Percentiles rank a stretch among this genome's conserved stretches.
Conservation (phyloP, 1,139 yeast genomes). For the Tardiomyces depauwii region DNA sequence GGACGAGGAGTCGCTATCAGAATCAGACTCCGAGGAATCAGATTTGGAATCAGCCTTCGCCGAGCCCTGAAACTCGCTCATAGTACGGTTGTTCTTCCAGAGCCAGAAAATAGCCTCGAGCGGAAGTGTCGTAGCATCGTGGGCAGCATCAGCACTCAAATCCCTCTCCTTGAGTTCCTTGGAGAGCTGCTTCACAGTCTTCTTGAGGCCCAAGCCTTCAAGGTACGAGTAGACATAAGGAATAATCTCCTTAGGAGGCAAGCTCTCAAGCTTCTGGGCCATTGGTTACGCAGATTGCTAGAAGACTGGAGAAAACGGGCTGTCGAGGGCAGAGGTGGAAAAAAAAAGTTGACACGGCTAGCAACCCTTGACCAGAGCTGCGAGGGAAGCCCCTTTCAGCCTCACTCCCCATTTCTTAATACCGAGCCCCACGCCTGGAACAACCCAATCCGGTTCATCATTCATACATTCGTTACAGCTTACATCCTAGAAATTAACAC, state of each 20-base stretch:
- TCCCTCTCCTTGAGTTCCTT: constrained; percentile 1
- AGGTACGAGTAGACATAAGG: constrained; percentile 17
- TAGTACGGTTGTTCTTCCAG: constrained; percentile 14
- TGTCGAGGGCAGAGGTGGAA: not conserved
- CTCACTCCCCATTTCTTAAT: too few species aligned
- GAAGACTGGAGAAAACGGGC: too few species aligned
- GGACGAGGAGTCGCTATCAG: constrained; percentile 16
- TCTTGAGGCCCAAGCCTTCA: constrained; percentile 13
- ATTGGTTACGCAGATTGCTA: not conserved
- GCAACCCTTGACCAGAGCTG: not conserved
- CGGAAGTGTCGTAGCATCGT: constrained; percentile 1
- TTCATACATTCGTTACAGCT: not conserved
- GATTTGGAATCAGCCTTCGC: constrained; percentile 4
- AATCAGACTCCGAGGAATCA: constrained; percentile 14
- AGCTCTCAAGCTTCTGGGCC: not conserved
- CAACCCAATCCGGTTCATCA: not conserved
- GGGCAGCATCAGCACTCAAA: constrained; percentile 1
- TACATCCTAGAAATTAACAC: not conserved
- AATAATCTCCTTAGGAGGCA: constrained; percentile 13
- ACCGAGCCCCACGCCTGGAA: too few species aligned
- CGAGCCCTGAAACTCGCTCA: constrained; percentile 14
- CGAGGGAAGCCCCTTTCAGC: too few species aligned
- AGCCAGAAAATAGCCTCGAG: constrained; percentile 10
- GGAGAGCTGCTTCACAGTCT: constrained; percentile 17
- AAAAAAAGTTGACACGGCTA: not conserved